phyloP scores from a whole-genome alignment of 495 filamentous ascomycete genomes.

The Parmelia sp. region DNA sequence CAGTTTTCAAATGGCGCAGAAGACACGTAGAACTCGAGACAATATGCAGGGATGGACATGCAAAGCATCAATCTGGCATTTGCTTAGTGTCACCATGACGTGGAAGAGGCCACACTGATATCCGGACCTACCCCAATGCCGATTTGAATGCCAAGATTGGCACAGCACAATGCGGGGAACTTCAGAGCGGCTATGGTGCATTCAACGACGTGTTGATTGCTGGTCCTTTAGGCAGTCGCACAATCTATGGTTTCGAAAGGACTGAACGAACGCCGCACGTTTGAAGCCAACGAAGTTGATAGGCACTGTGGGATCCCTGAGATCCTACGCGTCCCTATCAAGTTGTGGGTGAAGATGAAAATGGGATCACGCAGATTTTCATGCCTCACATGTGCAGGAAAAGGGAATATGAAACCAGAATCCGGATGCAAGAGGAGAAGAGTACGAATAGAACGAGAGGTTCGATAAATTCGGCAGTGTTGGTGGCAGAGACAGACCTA shows the following conservation, averaged over 20 bases:
- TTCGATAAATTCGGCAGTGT: neutral
- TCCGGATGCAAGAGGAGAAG: neutral
- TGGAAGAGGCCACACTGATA: neutral
- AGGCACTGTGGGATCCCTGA: neutral
- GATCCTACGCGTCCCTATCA: neutral
- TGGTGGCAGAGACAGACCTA: neutral
- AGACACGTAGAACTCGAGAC: neutral
- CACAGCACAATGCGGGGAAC: neutral
- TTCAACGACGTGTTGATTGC: neutral
- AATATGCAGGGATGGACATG: neutral
- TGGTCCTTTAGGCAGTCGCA: neutral
- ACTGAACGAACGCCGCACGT: neutral
- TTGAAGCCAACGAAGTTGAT: neutral
- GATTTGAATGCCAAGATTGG: neutral
- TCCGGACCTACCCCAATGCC: neutral
- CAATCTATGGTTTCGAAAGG: neutral
- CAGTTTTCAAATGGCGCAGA: neutral
- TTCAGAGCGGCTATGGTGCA: neutral
- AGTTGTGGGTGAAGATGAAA: neutral
- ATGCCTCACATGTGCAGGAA: neutral
- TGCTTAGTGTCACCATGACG: neutral
- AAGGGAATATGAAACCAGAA: neutral
- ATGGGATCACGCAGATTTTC: neutral
- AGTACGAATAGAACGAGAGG: neutral
- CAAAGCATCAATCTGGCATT: neutral